phyloP scores from a whole-genome alignment of 331 rosid genomes.

The Phaseolus coccineus region DNA sequence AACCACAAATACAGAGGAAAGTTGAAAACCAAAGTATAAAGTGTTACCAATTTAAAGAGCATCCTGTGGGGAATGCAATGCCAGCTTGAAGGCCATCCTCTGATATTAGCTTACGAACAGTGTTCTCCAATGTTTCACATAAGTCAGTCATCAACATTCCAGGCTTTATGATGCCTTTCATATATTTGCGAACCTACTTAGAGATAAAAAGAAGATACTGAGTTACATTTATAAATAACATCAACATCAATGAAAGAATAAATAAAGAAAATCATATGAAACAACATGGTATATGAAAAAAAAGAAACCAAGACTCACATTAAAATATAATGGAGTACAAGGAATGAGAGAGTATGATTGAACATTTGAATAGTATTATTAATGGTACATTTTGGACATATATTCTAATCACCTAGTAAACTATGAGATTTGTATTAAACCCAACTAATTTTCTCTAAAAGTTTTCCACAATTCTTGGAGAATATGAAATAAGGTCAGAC shows the following conservation, averaged over 20 bases:
- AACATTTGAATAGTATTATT: neutral
- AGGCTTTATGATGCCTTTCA: slow-evolving; percentile 82
- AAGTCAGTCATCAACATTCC: slow-evolving; percentile 95
- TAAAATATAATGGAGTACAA: neutral
- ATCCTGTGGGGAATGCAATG: slow-evolving; percentile 98
- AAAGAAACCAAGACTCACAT: neutral
- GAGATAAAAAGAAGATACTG: slow-evolving; percentile 28
- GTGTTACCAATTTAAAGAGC: slow-evolving; percentile 89
- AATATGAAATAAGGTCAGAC: slow-evolving; percentile 3
- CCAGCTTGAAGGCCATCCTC: slow-evolving; percentile 98
- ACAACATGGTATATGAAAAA: neutral
- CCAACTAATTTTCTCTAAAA: neutral
- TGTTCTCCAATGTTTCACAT: slow-evolving; percentile 93
- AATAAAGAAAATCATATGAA: slow-evolving; percentile 4
- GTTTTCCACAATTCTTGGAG: slow-evolving; percentile 19
- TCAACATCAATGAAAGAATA: slow-evolving; percentile 9
- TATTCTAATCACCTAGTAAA: slow-evolving; percentile 11
- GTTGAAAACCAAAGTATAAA: slow-evolving; percentile 5
- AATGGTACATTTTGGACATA: neutral
- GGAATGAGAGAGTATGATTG: neutral
- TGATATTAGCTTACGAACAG: slow-evolving; percentile 85
- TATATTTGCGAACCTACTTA: slow-evolving; percentile 85
- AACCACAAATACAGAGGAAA: slow-evolving; percentile 1
- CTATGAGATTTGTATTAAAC: slow-evolving; percentile 27
- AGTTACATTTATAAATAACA: slow-evolving; percentile 2